These are phyloP conservation scores for Alternaria incomplexa DNA, from an alignment of 2,329 filamentous ascomycete genomes.

Conservation along the genomic window DNA sequence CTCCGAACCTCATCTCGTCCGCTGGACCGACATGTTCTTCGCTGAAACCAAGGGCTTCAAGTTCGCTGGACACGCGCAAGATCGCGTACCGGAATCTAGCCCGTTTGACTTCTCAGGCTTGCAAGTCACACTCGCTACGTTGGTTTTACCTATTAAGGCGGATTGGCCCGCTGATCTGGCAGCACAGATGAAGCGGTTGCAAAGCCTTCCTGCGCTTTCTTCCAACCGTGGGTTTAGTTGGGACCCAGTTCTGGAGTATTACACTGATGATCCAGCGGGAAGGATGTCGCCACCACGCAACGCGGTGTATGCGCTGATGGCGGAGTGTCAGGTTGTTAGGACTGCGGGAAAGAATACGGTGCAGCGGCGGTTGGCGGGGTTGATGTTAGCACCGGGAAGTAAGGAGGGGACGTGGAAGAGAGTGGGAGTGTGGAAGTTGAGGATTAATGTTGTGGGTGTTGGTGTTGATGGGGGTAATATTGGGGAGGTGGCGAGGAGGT, in stretches of 20 bases:
- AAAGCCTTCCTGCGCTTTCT: not conserved
- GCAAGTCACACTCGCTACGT: not conserved
- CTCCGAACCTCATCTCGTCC: not conserved
- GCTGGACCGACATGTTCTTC: not conserved
- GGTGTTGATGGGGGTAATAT: not conserved
- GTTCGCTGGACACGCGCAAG: not conserved
- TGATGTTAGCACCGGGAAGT: not conserved
- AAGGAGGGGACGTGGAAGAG: not conserved
- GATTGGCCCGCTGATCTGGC: not conserved
- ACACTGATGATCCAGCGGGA: not conserved
- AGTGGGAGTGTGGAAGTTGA: not conserved
- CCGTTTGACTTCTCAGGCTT: not conserved
- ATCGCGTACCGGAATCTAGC: not conserved
- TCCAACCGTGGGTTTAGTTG: not conserved
- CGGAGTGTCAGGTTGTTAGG: not conserved
- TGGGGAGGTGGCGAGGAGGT: not conserved
- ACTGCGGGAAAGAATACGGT: not conserved
- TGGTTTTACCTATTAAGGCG: not conserved
- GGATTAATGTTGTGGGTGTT: not conserved
- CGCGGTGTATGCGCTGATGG: not conserved
- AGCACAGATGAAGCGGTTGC: not conserved
- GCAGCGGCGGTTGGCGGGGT: not conserved
- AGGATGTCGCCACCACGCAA: not conserved
- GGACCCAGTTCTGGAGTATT: not conserved
- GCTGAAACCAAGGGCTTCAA: not conserved